These are phyloP conservation scores for Dipteronia sinensis DNA, from an alignment of 345 rosid species.

Conservation along the genomic window DNA sequence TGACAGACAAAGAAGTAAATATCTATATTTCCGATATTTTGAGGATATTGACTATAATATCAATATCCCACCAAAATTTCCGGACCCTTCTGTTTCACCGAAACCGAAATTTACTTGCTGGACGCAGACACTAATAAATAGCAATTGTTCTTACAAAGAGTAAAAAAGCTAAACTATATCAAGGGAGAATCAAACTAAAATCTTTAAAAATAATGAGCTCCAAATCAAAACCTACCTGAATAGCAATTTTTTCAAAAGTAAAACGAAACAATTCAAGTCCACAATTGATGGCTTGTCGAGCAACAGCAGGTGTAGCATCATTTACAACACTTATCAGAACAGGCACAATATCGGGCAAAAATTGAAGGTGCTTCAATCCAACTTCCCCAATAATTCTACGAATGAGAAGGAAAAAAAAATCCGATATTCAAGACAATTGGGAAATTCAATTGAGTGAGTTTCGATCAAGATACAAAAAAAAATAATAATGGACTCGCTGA, in stretches of 20 bases:
- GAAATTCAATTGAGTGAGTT: neutral
- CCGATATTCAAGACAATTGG: neutral
- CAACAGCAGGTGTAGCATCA: conserved; percentile 86
- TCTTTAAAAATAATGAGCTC: neutral
- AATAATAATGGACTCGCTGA: neutral
- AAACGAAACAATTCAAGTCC: conserved; percentile 64
- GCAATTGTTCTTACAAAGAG: neutral
- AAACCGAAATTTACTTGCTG: too few species aligned
- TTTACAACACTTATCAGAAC: conserved; percentile 65
- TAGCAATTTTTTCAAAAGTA: conserved; percentile 59
- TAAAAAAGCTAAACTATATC: neutral
- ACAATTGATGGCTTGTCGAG: conserved; percentile 75
- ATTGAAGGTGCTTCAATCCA: conserved; percentile 71
- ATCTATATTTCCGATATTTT: too few species aligned
- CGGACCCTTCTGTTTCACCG: too few species aligned
- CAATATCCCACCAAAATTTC: too few species aligned
- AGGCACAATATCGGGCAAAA: conserved; percentile 74
- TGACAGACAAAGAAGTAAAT: too few species aligned
- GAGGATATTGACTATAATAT: too few species aligned
- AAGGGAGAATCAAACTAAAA: conserved; percentile 5
- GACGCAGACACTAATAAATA: neutral
- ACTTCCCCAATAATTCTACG: conserved; percentile 81
- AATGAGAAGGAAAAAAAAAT: neutral
- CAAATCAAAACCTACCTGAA: conserved; percentile 55
- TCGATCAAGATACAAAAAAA: neutral